Base-by-base conservation (phyloP, 1,284 basidiomycete genomes). In the Golubevia sp. region DNA sequence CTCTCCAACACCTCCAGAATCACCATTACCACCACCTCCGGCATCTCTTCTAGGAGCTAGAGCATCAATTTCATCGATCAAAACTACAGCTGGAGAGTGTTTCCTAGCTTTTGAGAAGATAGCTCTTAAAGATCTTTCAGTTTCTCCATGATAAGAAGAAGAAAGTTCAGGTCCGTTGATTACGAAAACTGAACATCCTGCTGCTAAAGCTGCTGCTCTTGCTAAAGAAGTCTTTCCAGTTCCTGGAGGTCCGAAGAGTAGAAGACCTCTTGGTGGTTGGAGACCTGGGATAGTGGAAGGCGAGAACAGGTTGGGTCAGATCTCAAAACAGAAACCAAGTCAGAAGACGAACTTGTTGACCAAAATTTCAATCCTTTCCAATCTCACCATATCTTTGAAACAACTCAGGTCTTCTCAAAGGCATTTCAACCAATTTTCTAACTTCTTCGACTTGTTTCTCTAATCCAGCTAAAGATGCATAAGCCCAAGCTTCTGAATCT, bases 11-110 rank as follows among this genome's bases (percentile, higher is more conserved):
- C 78, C 73, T 13, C 77, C 77, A 3, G 58, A 56, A 15, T 64
- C 74, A 24, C 67, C 63, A 3, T 92, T 92, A 0, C 92, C 92
- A 82, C 96, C 94, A 0, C 89, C 89, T 1, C 91, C 89, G 3
- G 93, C 93, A 77, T 97, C 95, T 53, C 97, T 86, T 59, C 90
- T 87, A 0, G 97, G 97, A 63, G 93, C 96, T 21, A 99, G 85
- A 0, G 95, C 95, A 76, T 99, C 97, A 1, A 99, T 91, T 85
- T 99, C 97, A 78, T 99, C 97, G 51, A 99, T 87, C 27, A 99
- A 91, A 57, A 99, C 89, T 69, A 99, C 93, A 44, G 75, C 74
- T 0, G 96, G 95, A 67, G 90, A 91, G 71, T 90, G 89, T 44
- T 87, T 86, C 57, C 89, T 88, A 0, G 97, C 97, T 73, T 94